phyloP scores from a whole-genome alignment of 176 grass and related monocot genomes.

The Bromus sterilis region DNA sequence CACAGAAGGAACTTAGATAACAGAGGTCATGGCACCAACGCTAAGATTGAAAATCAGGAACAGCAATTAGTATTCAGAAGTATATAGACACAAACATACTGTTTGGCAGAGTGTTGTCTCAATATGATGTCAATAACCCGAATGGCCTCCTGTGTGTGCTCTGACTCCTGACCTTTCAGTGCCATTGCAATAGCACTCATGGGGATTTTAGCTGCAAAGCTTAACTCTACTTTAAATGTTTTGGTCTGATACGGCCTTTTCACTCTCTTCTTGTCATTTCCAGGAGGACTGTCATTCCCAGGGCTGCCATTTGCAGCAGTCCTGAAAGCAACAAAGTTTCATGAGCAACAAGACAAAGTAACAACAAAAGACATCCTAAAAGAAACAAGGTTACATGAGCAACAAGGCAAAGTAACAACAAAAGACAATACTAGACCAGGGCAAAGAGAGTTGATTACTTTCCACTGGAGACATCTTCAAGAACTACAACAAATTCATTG shows the following conservation, averaged over 20 bases:
- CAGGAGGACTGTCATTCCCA: conserved; percentile 39
- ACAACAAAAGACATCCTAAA: conserved; percentile 5
- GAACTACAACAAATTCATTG: conserved; percentile 63
- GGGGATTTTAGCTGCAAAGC: conserved; percentile 68
- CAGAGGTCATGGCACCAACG: neutral
- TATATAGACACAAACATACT: conserved; percentile 32
- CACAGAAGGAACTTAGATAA: neutral
- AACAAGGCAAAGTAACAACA: neutral
- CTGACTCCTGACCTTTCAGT: conserved; percentile 64
- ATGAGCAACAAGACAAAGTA: neutral
- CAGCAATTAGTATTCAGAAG: neutral
- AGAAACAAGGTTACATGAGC: neutral
- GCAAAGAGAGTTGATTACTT: conserved; percentile 35
- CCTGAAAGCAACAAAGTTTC: conserved; percentile 7
- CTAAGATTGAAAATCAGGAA: neutral
- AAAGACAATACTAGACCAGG: neutral
- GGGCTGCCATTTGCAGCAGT: conserved; percentile 56
- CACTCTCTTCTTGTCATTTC: conserved; percentile 51
- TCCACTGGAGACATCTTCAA: conserved; percentile 58
- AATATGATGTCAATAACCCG: conserved; percentile 86
- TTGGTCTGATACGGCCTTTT: conserved; percentile 58
- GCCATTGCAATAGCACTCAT: conserved; percentile 71
- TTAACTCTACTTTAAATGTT: conserved; percentile 67
- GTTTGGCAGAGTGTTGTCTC: conserved; percentile 66
- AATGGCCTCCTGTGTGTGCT: conserved; percentile 80